phyloP scores from a whole-genome alignment of 2,329 filamentous ascomycete species.

The Ustilaginoidea virens region DNA sequence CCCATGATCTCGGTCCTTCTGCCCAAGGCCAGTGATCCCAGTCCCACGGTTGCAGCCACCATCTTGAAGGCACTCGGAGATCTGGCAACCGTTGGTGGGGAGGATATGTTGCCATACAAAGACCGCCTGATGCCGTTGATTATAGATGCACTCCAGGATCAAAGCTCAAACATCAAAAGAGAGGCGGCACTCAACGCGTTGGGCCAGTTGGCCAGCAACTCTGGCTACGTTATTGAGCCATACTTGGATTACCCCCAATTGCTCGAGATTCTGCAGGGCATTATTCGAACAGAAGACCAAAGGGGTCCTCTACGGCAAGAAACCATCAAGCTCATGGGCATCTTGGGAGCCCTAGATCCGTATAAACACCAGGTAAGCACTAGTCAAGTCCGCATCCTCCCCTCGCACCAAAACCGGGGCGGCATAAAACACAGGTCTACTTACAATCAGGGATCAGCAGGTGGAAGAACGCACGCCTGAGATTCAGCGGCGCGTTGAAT shows the following conservation, averaged over 20 bases:
- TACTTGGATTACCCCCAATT: conserved; percentile 92
- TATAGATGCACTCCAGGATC: conserved; percentile 82
- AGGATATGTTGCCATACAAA: conserved; percentile 87
- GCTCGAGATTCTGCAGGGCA: conserved; percentile 80
- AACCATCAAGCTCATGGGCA: conserved; percentile 93
- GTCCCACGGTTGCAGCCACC: conserved; percentile 78
- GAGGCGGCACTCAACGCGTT: conserved; percentile 83
- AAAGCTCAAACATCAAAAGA: conserved; percentile 77
- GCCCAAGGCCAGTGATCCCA: conserved; percentile 75
- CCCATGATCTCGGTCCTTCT: conserved; percentile 92
- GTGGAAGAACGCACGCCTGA: conserved; percentile 83
- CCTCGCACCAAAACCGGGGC: too few relatives aligned
- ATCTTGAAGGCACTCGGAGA: conserved; percentile 94
- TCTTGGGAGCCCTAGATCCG: conserved; percentile 84
- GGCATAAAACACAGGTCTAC: not conserved
- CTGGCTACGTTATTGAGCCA: conserved; percentile 92
- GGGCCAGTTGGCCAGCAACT: conserved; percentile 86
- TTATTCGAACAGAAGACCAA: conserved; percentile 80
- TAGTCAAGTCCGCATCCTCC: too few relatives aligned
- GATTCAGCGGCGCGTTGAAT: conserved; percentile 50
- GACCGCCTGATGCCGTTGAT: conserved; percentile 89
- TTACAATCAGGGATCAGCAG: conserved; percentile 28
- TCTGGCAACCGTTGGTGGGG: conserved; percentile 81
- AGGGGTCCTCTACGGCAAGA: conserved; percentile 76
- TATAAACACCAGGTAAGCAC: conserved; percentile 89